Evolutionary conservation across 345 rosid genomes (phyloP), one percentile per base, ranked within the genome.

Genomic region (Syzygium jambos): DNA sequence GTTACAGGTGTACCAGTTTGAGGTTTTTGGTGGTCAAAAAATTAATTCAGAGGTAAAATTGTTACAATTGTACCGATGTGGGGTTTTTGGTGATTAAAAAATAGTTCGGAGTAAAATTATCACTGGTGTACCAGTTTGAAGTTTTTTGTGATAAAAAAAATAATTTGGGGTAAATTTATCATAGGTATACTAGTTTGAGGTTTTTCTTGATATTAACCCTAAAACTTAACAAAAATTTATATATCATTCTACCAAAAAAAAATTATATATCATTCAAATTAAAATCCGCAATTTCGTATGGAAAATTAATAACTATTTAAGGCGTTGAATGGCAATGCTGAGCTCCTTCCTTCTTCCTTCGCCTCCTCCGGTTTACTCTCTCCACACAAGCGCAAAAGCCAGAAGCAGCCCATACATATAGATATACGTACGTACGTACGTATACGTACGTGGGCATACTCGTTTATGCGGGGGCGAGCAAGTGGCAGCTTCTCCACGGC

Each of bases 171-270:
- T 43, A 43, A 43, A 43, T 43, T 43, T 43, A 43, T 43, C 1
- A 43, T 1, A 43, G 1, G 7, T 43, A 7, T 43, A 43, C 7
- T 1, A 1, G 46, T 43, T 43, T 43, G 1, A 5, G 6, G 1
- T 43, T 43, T 43, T 43, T 43, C 1, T 6, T 43, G 46, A 7
- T 5, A 43, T 43, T 43, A 43, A 43, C 7, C 46, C 46, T 43
- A 43, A 43, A 43, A 43, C 25, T 1, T 43, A 43, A 43, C 46
- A 43, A 43, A 43, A 43, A 43, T 43, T 38, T 5, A 43, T 43
- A 43, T 7, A 43, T 43, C 46, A 43, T 43, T 43, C 46, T 43
- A 43, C 46, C 46, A 43, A 43, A 73, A 73, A 55, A 73, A 19
- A 1, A 2, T 73, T 34, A 16, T 21, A 73, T 9, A 17, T 73